A percentile compares a stretch with the other conserved stretches of the same genome.
These are phyloP conservation scores for Phytopythium aichiense DNA, from an alignment of 352 stramenopile genomes.

Conservation along the genomic window DNA sequence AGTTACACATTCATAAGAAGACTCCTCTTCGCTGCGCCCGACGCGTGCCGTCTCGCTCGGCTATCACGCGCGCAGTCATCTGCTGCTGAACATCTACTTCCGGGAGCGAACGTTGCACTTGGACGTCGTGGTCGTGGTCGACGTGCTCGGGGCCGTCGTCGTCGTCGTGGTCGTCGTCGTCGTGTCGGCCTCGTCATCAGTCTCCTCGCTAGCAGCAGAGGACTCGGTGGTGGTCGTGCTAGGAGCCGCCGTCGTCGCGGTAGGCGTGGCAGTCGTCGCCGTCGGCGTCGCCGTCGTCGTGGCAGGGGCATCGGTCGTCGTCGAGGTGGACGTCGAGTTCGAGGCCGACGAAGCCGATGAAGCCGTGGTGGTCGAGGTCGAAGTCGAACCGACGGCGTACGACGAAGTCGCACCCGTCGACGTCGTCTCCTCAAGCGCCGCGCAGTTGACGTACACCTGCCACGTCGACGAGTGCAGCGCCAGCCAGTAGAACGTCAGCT, in stretches of 20 bases:
- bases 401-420: slow-evolving; percentile 20
- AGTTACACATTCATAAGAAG: not conserved
- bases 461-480: slow-evolving; percentile 37
- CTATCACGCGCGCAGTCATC: not conserved
- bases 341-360: too few relatives aligned
- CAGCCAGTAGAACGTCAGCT: slow-evolving; percentile 35
- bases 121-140: slow-evolving; percentile 1
- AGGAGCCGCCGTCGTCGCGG: slow-evolving; percentile 7
- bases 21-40: not conserved
- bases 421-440: slow-evolving; percentile 12
- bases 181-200: not conserved
- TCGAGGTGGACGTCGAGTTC: slow-evolving; percentile 13
- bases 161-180: slow-evolving; percentile 1
- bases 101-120: slow-evolving; percentile 2
- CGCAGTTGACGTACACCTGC: slow-evolving; percentile 17
- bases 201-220: not conserved
- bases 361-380: slow-evolving; percentile 6
- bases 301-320: slow-evolving; percentile 3
- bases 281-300: not conserved
- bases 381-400: slow-evolving; percentile 20
- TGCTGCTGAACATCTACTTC: not conserved
- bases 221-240: slow-evolving; percentile 5
- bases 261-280: slow-evolving; percentile 6
- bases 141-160: not conserved
- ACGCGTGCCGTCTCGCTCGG: not conserved